These are phyloP conservation scores for Penium margaritaceum DNA, from an alignment of 139 green algal genomes.

Conservation along the genomic window DNA sequence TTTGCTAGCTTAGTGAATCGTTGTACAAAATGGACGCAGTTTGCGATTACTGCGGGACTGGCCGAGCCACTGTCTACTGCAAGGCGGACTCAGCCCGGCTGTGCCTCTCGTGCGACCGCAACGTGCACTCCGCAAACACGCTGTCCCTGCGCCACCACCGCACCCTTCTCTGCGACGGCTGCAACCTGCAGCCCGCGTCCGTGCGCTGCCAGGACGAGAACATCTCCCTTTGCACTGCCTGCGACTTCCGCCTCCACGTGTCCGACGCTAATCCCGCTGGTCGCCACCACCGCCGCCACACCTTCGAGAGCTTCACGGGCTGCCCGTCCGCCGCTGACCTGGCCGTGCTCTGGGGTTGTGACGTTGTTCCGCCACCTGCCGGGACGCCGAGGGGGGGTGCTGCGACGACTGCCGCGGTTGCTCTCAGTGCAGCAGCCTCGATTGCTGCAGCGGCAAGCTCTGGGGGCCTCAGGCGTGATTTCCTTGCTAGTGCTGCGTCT, in stretches of 20 bases:
- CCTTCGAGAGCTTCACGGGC: constrained; percentile 22
- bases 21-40: constrained; percentile 5
- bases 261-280: background rate
- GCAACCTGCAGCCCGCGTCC: constrained; percentile 3
- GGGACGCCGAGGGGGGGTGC: no score
- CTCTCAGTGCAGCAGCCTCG: no score
- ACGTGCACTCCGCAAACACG: constrained; percentile 21
- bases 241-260: background rate
- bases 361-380: no score
- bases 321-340: constrained; percentile 19
- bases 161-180: constrained; percentile 13
- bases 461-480: no score
- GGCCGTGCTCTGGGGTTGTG: constrained; percentile 14
- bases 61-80: constrained; percentile 18
- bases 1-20: no score
- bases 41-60: constrained; percentile 21
- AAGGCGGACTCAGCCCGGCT: constrained; percentile 9
- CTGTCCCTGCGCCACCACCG: constrained; percentile 13
- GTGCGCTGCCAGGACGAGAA: constrained; percentile 18
- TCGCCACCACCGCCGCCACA: constrained; percentile 10
- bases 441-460: no score
- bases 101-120: constrained; percentile 19
- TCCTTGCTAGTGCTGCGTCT: no score
- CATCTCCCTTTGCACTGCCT: constrained; percentile 9
- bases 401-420: no score